Evolutionary conservation across 2,329 filamentous ascomycete genomes (phyloP).

Genomic region (Emydomyces testavorans): DNA sequence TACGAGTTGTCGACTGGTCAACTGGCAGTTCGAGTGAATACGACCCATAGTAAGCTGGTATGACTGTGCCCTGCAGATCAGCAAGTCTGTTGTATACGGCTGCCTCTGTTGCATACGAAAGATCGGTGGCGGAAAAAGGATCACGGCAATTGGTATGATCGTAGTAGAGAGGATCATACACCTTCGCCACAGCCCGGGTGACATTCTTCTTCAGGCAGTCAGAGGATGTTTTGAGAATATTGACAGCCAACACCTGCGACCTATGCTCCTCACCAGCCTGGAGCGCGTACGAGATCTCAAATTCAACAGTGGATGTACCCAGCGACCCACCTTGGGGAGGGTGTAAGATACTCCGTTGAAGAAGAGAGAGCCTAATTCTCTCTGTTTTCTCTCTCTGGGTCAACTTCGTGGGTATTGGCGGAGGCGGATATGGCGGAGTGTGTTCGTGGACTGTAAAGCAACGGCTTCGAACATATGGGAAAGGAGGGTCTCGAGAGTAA

Average conservation of each 20-base stretch:
- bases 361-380: not conserved
- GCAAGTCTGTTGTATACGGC: slow-evolving; percentile 10
- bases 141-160: not conserved
- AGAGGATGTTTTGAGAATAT: not conserved
- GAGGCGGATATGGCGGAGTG: not conserved
- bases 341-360: slow-evolving; percentile 8
- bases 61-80: slow-evolving; percentile 17
- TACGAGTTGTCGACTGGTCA: slow-evolving; percentile 6
- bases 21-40: slow-evolving; percentile 19
- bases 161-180: slow-evolving; percentile 12
- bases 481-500: too few relatives aligned
- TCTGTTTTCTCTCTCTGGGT: not conserved
- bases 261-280: not conserved
- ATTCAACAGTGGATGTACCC: not conserved
- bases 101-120: slow-evolving; percentile 4
- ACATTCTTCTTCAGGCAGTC: not conserved
- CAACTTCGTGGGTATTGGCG: not conserved
- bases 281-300: not conserved
- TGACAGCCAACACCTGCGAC: slow-evolving; percentile 9
- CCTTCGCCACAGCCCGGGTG: slow-evolving; percentile 6
- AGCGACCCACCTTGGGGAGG: not conserved
- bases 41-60: slow-evolving; percentile 21
- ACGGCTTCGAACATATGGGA: slow-evolving; percentile 6
- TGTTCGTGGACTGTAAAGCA: slow-evolving; percentile 8
- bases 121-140: not conserved